phyloP scores from a whole-genome alignment of 140 eudicot species.

The Cichorium intybus region DNA sequence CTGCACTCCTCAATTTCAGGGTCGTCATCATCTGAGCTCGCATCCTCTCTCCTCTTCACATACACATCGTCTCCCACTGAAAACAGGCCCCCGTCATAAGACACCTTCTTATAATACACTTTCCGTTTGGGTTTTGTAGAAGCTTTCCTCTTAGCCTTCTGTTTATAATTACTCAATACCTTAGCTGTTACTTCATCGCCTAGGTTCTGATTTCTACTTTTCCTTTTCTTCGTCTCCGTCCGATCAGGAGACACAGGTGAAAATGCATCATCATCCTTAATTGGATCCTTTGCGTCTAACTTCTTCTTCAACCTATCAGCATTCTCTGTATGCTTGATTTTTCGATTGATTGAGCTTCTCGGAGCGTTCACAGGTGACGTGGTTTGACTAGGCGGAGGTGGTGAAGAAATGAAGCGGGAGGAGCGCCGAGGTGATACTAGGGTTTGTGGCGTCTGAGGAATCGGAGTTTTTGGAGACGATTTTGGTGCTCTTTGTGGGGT shows the following conservation, averaged over 20 bases:
- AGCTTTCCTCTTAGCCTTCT: neutral
- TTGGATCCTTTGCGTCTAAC: neutral
- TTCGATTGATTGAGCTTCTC: slow-evolving; percentile 4
- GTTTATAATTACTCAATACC: slow-evolving; percentile 20
- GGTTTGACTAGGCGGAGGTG: slow-evolving; percentile 12
- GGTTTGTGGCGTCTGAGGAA: slow-evolving; percentile 53
- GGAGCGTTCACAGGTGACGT: slow-evolving; percentile 14
- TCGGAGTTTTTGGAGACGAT: slow-evolving; percentile 26
- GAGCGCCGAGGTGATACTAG: slow-evolving; percentile 63
- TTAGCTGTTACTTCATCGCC: neutral
- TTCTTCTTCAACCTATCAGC: slow-evolving; percentile 19
- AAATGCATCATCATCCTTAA: slow-evolving; percentile 16
- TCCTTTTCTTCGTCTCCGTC: slow-evolving; percentile 43
- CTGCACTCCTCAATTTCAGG: slow-evolving; percentile 93
- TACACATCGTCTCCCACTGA: slow-evolving; percentile 80
- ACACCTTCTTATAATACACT: slow-evolving; percentile 70
- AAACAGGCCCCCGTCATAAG: slow-evolving; percentile 81
- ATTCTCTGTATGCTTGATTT: neutral
- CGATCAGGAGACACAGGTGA: slow-evolving; percentile 58
- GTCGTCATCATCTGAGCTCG: slow-evolving; percentile 71
- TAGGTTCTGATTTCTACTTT: slow-evolving; percentile 16
- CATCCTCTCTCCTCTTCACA: slow-evolving; percentile 82
- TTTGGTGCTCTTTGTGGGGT: slow-evolving; percentile 37
- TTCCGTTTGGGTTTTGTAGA: slow-evolving; percentile 34
- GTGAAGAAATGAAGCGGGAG: slow-evolving; percentile 45